Evolutionary conservation across 305 asterid genomes (phyloP).

Genomic region (Solanum aculeatissimum): DNA sequence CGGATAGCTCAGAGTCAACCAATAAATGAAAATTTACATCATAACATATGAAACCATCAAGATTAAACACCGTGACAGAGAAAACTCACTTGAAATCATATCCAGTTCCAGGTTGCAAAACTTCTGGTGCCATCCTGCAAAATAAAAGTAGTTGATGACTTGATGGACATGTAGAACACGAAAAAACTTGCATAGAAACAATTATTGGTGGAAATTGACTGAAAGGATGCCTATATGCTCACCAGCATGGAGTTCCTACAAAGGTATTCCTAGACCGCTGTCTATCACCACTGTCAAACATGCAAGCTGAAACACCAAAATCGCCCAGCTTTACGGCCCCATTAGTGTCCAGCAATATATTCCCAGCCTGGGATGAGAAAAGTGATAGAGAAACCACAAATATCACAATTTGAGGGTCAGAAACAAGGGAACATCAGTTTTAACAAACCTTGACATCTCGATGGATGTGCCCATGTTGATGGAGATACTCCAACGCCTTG

Average conservation of each 20-base stretch:
- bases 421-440: conserved; percentile 2
- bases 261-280: conserved; percentile 96
- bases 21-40: not conserved
- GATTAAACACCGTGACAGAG: not conserved
- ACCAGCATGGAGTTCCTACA: conserved; percentile 99
- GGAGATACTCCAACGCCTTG: conserved; percentile 93
- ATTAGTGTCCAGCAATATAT: conserved; percentile 70
- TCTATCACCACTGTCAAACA: conserved; percentile 97
- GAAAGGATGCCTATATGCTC: conserved; percentile 6
- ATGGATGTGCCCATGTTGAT: conserved; percentile 90
- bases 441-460: conserved; percentile 87
- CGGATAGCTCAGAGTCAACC: not conserved
- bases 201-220: not conserved
- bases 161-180: conserved; percentile 2
- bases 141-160: conserved; percentile 4
- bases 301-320: conserved; percentile 94
- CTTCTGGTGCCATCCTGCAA: conserved; percentile 99
- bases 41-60: not conserved
- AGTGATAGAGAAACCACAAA: conserved; percentile 9
- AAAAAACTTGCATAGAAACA: not conserved
- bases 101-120: conserved; percentile 97
- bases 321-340: conserved; percentile 98
- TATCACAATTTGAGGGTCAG: conserved; percentile 6
- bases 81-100: conserved; percentile 92
- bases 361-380: conserved; percentile 67